These are phyloP conservation scores for Candida tetrigidarum DNA, from an alignment of 1,139 yeast genomes.

Conservation along the genomic window DNA sequence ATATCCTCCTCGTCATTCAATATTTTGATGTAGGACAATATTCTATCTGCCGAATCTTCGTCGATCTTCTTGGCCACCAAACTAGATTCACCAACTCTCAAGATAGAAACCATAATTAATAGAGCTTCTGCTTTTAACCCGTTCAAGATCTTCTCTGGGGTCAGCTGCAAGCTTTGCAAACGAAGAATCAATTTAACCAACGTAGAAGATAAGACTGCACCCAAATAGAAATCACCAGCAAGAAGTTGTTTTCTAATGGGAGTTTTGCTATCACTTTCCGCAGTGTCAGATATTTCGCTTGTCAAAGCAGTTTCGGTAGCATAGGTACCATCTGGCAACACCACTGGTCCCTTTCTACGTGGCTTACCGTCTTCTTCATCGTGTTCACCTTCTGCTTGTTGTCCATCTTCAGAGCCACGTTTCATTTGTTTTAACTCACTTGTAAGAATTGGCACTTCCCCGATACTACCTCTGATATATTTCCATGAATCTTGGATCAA, in stretches of 20 bases:
- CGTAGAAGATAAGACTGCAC: constrained; percentile 86
- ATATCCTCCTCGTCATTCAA: constrained; percentile 67
- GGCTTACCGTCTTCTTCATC: constrained; percentile 26
- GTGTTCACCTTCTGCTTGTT: constrained; percentile 25
- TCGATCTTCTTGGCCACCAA: constrained; percentile 79
- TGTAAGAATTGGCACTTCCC: constrained; percentile 89
- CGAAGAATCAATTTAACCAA: constrained; percentile 87
- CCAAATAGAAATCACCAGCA: constrained; percentile 89
- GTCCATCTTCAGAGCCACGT: constrained; percentile 35
- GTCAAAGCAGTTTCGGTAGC: constrained; percentile 94
- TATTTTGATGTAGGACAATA: constrained; percentile 78
- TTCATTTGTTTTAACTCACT: constrained; percentile 65
- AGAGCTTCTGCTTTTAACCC: constrained; percentile 95
- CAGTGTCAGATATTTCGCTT: constrained; percentile 38
- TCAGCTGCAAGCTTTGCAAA: constrained; percentile 58
- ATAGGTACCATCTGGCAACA: constrained; percentile 97
- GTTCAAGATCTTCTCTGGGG: constrained; percentile 62
- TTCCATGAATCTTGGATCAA: constrained; percentile 89
- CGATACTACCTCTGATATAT: constrained; percentile 79
- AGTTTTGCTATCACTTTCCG: constrained; percentile 52
- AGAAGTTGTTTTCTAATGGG: constrained; percentile 83
- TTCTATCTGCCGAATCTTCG: constrained; percentile 94
- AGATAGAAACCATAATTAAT: constrained; percentile 86
- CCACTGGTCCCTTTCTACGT: constrained; percentile 67
- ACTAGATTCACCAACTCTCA: constrained; percentile 89